Evolutionary conservation across 208 protist genomes (phyloP).

Genomic region (Trypanosoma brucei): DNA sequence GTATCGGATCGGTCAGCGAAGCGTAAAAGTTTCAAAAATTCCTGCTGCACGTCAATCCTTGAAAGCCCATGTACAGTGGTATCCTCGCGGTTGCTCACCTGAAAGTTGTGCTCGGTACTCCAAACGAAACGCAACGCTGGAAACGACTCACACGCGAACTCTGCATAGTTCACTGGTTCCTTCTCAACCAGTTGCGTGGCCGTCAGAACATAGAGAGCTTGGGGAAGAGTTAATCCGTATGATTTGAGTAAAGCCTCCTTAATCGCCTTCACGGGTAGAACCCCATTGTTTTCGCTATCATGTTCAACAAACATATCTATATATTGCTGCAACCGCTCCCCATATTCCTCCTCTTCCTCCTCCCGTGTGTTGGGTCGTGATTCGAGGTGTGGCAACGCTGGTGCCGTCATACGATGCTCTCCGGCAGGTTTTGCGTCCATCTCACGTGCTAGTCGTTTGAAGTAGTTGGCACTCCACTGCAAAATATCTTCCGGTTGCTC

Average conservation of each 20-base stretch:
- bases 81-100: slow-evolving; percentile 25
- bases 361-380: slow-evolving; percentile 27
- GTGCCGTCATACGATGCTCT: slow-evolving; percentile 7
- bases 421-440: slow-evolving; percentile 51
- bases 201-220: slow-evolving; percentile 84
- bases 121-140: slow-evolving; percentile 74
- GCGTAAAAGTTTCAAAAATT: slow-evolving; percentile 74
- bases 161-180: slow-evolving; percentile 61
- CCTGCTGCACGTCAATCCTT: slow-evolving; percentile 67
- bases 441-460: slow-evolving; percentile 80
- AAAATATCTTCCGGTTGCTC: slow-evolving; percentile 89
- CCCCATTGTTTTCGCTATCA: slow-evolving; percentile 38
- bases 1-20: slow-evolving; percentile 53
- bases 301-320: slow-evolving; percentile 48
- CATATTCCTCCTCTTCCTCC: slow-evolving; percentile 26
- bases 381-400: background rate
- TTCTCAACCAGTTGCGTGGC: slow-evolving; percentile 35
- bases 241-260: slow-evolving; percentile 46
- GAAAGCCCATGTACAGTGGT: slow-evolving; percentile 82
- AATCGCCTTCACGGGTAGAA: slow-evolving; percentile 44
- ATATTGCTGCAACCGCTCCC: slow-evolving; percentile 35
- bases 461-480: slow-evolving; percentile 90
- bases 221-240: slow-evolving; percentile 50
- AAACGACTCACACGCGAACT: slow-evolving; percentile 49
- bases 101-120: slow-evolving; percentile 53